Base-by-base conservation (phyloP, 441 rosid genomes). In the Caryocar brasiliense region DNA sequence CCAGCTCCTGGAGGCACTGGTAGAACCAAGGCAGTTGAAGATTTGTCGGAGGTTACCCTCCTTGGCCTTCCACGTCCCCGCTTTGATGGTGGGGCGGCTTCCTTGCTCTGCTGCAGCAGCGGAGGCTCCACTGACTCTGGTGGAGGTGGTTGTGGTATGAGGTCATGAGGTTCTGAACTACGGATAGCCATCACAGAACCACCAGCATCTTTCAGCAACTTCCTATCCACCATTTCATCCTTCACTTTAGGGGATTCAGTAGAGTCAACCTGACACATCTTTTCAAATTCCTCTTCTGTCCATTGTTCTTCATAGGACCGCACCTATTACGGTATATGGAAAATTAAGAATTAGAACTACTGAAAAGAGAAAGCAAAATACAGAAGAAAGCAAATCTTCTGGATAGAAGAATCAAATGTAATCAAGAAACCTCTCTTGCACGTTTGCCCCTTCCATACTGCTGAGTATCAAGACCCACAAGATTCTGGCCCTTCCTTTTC, bases 21-120 rank as follows among this genome's bases (percentile, higher is more conserved):
- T 49, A 47, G 54, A 52, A 63, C 51, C 54, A 54, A 29, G 5
- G 64, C 58, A 41, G 59, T 33, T 0, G 78, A 75, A 65, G 83
- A 65, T 66, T 61, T 81, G 46, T 74, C 81, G 6, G 60, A 42
- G 25, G 69, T 42, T 41, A 54, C 79, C 64, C 95, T 78, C 66
- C 85, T 79, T 19, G 95, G 97, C 69, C 97, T 81, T 55, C 97
- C 97, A 68, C 97, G 90, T n/a, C 97, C 95, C 52, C 97, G 72
- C 71, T 83, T 88, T 35, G 82, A 77, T 55, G 95, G 95, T 38
- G 84, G 86, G 14, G 83, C 81, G 48, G 63, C 74, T 58, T 85
- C 87, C 35, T 68, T 72, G 54, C 40, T 61, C 67, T 62, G 76
- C 65, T 56, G 79, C 42, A 41, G 58, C 3, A 56, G 75, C 11